Conservation (phyloP, 257 asterid species). For the Solanum ahanhuiri region DNA sequence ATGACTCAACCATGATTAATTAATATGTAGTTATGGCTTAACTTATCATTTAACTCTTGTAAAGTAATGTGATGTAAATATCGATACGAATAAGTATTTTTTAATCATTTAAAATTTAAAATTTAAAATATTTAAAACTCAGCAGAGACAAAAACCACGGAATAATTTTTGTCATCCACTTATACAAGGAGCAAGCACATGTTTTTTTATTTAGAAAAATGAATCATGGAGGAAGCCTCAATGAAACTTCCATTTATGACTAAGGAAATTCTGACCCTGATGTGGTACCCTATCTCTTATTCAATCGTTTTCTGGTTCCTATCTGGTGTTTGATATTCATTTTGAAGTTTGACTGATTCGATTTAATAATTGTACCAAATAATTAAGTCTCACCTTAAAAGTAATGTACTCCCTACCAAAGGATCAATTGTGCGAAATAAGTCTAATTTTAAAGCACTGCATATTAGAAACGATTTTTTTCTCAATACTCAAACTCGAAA, state of each 20-base stretch:
- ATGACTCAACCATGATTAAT: background rate
- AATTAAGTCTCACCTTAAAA: background rate
- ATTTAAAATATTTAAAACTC: background rate
- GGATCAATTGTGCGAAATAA: background rate
- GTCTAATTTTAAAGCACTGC: background rate
- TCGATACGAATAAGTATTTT: background rate
- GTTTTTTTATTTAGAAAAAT: background rate
- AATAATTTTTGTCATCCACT: background rate
- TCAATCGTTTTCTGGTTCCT: background rate
- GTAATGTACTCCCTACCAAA: background rate
- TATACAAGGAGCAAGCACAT: background rate
- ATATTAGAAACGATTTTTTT: accelerated
- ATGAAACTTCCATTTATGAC: background rate
- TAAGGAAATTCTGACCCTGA: background rate
- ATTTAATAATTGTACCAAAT: background rate
- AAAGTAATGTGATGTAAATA: background rate
- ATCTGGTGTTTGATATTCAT: background rate
- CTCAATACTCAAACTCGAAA: background rate
- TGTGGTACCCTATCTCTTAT: background rate
- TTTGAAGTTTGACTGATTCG: background rate
- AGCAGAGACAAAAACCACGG: background rate
- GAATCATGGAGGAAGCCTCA: background rate
- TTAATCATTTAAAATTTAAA: no score
- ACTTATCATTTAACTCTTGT: background rate
- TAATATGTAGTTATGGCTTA: background rate